Evolutionary conservation across 1,139 yeast species (phyloP), one percentile per base, ranked within the genome.

Genomic region (Komagataea norvegica): DNA sequence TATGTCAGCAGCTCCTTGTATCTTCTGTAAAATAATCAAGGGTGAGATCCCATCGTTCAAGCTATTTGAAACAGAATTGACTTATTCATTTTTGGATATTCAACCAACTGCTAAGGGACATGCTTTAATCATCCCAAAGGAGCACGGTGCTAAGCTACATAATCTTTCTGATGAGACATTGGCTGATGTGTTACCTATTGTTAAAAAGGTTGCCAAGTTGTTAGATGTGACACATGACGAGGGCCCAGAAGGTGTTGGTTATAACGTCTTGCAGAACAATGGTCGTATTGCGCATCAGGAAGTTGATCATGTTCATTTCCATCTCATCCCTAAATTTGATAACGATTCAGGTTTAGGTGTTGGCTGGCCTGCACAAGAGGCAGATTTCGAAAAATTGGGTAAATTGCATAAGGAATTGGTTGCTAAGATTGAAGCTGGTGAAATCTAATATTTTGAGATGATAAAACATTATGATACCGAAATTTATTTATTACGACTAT

Each of bases 291-390:
- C 97, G 17, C 96, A 89, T 59, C 97, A 91, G 64, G 78, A 72
- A 42, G 96, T 91, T 44, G 95, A 84, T 54, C 98, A 91, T 60
- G 96, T 89, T 41, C 98, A 89, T 61, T 84, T 91, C 72, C 98
- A 91, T 59, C 75, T 91, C 62, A 91, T 91, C 55, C 98, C 98
- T 31, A 89, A 89, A 71, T 72, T 71, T 42, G 79, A 79, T 51
- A 67, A 60, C 3, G 70, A 70, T 27, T 67, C 88, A 14, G 97
- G 97, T 0, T 71, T 89, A 46, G 72, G 70, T 25, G 88, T 89
- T 25, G 95, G 91, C 23, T 89, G 97, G 96, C 96, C 96, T 5
- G 79, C 86, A n/a, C 75, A 78, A 49, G 73, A 70, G 40, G 81
- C 91, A 20, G 82, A 82, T 55, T 74, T 81, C 57, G 83, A 67